These are phyloP conservation scores for Allomyces arbusculus DNA, from an alignment of 192 early-diverging fungal species.

Conservation along the genomic window DNA sequence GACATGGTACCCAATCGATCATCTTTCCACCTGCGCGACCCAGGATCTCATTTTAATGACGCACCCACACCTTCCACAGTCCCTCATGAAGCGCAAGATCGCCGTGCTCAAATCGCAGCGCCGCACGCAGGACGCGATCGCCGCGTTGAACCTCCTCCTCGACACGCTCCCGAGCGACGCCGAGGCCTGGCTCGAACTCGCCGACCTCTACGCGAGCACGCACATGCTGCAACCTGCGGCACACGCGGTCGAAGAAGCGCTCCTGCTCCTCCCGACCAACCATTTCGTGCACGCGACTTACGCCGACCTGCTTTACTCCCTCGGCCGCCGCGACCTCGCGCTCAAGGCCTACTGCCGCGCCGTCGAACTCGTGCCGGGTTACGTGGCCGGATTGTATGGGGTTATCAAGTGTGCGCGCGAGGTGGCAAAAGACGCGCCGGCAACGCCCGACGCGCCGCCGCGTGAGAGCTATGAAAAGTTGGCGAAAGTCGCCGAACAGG, in stretches of 20 bases:
- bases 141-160: slow-evolving; percentile 14
- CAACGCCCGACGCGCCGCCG: neutral
- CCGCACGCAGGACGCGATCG: slow-evolving; percentile 18
- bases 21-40: too few relatives aligned
- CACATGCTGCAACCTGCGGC: slow-evolving; percentile 23
- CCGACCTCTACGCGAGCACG: slow-evolving; percentile 17
- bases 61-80: neutral
- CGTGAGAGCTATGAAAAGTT: neutral
- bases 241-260: slow-evolving; percentile 27
- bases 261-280: slow-evolving; percentile 17
- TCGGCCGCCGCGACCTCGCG: slow-evolving; percentile 16
- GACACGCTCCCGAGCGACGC: slow-evolving; percentile 25
- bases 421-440: neutral
- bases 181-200: slow-evolving; percentile 30
- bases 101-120: neutral
- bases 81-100: neutral
- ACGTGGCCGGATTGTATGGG: neutral
- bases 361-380: slow-evolving; percentile 12
- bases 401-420: neutral
- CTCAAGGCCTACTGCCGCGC: slow-evolving; percentile 29
- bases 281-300: slow-evolving; percentile 22
- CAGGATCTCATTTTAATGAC: too few relatives aligned
- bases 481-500: neutral
- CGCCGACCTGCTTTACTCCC: slow-evolving; percentile 22
- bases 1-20: too few relatives aligned